A percentile compares a stretch with the other conserved stretches of the same genome.
These are phyloP conservation scores for Boletus bicolor DNA, from an alignment of 768 basidiomycete genomes.

Conservation along the genomic window DNA sequence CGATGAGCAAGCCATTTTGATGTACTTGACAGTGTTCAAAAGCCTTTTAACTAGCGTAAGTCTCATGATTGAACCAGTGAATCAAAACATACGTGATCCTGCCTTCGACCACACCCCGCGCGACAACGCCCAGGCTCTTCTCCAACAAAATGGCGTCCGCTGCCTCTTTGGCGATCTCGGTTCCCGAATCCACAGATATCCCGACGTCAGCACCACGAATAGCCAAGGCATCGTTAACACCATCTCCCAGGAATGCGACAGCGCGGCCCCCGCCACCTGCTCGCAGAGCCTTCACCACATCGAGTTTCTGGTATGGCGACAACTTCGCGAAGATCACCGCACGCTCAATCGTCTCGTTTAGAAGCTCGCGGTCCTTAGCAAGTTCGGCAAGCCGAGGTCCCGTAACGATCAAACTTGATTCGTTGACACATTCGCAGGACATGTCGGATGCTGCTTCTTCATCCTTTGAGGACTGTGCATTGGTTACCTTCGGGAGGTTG, in stretches of 20 bases:
- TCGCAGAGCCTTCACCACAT: slow-evolving; percentile 31
- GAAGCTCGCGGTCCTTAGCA: slow-evolving; percentile 25
- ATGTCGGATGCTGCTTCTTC: slow-evolving; percentile 21
- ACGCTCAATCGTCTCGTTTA: slow-evolving; percentile 29
- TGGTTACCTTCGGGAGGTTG: slow-evolving; percentile 12
- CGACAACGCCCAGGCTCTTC: slow-evolving; percentile 35
- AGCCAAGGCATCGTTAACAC: slow-evolving; percentile 32
- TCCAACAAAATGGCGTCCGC: slow-evolving; percentile 36
- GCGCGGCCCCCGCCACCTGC: slow-evolving; percentile 26
- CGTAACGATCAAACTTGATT: slow-evolving; percentile 27
- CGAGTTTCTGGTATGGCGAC: slow-evolving; percentile 34
- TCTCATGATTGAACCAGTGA: neutral
- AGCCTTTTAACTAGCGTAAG: slow-evolving; percentile 26
- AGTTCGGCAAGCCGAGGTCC: slow-evolving; percentile 29
- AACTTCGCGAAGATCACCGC: slow-evolving; percentile 31
- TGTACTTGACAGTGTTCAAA: slow-evolving; percentile 36
- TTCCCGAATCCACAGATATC: slow-evolving; percentile 34
- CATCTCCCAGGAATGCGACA: slow-evolving; percentile 32
- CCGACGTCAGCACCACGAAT: slow-evolving; percentile 33
- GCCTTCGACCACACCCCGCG: slow-evolving; percentile 32
- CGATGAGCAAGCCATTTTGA: slow-evolving; percentile 37
- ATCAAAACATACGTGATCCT: slow-evolving; percentile 29
- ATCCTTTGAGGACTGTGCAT: slow-evolving; percentile 18
- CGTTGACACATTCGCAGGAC: slow-evolving; percentile 8
- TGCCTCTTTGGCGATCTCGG: slow-evolving; percentile 37